Evolutionary conservation across 345 rosid species (phyloP).

Genomic region (Aurinia saxatilis): DNA sequence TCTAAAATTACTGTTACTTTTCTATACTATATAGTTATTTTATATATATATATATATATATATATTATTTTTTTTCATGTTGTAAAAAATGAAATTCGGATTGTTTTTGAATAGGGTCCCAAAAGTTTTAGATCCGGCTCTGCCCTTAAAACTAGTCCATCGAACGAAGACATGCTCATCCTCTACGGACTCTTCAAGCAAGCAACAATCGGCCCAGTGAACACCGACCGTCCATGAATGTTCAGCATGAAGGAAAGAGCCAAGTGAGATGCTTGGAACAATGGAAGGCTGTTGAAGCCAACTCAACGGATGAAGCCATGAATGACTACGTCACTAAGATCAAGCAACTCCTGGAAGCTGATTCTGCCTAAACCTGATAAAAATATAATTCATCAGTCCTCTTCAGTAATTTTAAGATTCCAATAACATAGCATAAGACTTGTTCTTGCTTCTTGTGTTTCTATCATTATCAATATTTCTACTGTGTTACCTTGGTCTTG

Average conservation of each 20-base stretch:
- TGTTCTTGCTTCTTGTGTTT: constrained; percentile 23
- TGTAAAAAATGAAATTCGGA: too few relatives aligned
- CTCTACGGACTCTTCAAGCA: constrained; percentile 84
- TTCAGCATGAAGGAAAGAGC: constrained; percentile 74
- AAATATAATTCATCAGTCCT: constrained; percentile 1
- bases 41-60: too few relatives aligned
- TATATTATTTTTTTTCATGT: too few relatives aligned
- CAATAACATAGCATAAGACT: constrained; percentile 22
- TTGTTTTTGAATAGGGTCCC: too few relatives aligned
- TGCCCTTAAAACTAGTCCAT: constrained; percentile 46
- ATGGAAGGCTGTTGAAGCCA: constrained; percentile 91
- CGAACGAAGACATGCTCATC: constrained; percentile 66
- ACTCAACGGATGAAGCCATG: constrained; percentile 72
- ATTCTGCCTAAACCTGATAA: constrained; percentile 31
- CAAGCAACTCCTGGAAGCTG: constrained; percentile 58
- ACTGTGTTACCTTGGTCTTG: constrained; percentile 6
- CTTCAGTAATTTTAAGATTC: not conserved
- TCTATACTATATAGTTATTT: too few relatives aligned
- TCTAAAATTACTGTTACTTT: too few relatives aligned
- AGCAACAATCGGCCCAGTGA: constrained; percentile 69
- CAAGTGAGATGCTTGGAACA: constrained; percentile 99
- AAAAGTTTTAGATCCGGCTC: too few relatives aligned
- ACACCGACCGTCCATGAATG: constrained; percentile 82
- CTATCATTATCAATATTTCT: not conserved
- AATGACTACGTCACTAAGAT: constrained; percentile 69